Percentiles rank a stretch among this genome's conserved stretches.
Conservation (phyloP, 441 rosid species). For the Adansonia madagascariensis region DNA sequence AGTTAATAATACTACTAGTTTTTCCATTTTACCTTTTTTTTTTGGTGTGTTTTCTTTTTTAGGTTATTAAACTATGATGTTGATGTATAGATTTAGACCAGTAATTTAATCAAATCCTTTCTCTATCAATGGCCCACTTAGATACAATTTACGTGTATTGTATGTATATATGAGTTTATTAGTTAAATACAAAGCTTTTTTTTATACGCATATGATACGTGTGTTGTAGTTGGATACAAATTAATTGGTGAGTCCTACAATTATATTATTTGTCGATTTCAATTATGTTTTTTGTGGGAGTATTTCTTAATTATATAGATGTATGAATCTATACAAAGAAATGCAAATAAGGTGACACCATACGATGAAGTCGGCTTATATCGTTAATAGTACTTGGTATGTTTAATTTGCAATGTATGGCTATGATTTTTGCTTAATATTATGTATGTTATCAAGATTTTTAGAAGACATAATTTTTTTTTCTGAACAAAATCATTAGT, state of each 20-base stretch:
- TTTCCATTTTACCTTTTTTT: background rate
- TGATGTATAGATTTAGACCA: slow-evolving; percentile 36
- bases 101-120: slow-evolving; percentile 23
- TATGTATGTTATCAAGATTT: background rate
- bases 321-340: slow-evolving; percentile 23
- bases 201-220: background rate
- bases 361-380: background rate
- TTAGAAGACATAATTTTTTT: background rate
- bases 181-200: background rate
- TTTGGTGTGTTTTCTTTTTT: background rate
- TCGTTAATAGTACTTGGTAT: background rate
- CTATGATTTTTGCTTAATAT: background rate
- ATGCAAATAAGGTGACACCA: slow-evolving; percentile 16
- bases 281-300: background rate
- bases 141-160: background rate
- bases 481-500: background rate
- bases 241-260: slow-evolving; percentile 16
- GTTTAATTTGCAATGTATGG: slow-evolving; percentile 2
- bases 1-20: slow-evolving; percentile 4
- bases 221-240: background rate
- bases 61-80: slow-evolving; percentile 22
- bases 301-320: slow-evolving; percentile 7
- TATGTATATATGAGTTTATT: background rate
- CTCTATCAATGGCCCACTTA: slow-evolving; percentile 26
- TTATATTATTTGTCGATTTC: slow-evolving; percentile 14